Conservation (phyloP, 805 yeast genomes). For the Yarrowia keelungensis region DNA sequence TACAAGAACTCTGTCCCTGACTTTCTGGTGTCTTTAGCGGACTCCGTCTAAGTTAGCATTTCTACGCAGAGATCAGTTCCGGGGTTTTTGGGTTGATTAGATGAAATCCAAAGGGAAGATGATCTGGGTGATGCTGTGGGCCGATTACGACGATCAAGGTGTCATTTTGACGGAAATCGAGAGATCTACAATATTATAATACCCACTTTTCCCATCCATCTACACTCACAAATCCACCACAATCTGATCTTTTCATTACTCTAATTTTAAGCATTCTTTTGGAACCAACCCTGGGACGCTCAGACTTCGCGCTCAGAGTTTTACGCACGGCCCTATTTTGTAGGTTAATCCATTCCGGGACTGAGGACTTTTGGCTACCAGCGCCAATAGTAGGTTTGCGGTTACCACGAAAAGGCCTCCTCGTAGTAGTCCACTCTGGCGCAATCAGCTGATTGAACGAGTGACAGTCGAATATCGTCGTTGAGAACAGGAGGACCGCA, state of each 20-base stretch:
- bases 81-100: background rate
- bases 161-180: background rate
- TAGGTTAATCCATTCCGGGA: conserved; percentile 1
- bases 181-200: background rate
- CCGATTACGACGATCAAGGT: background rate
- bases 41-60: background rate
- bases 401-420: conserved; percentile 51
- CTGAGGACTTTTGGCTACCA: conserved; percentile 17
- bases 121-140: background rate
- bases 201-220: too few species aligned
- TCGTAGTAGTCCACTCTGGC: conserved; percentile 49
- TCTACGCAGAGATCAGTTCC: background rate
- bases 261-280: conserved; percentile 1
- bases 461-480: conserved; percentile 59
- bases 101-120: background rate
- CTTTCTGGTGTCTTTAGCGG: background rate
- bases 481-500: conserved; percentile 68
- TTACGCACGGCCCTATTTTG: conserved; percentile 26
- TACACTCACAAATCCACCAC: background rate
- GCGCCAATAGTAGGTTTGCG: background rate
- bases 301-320: background rate
- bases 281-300: background rate
- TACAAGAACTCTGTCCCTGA: background rate
- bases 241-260: background rate
- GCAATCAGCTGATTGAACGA: conserved; percentile 45